phyloP scores from a whole-genome alignment of 2,329 filamentous ascomycete genomes.

The Pseudogymnoascus sp. region DNA sequence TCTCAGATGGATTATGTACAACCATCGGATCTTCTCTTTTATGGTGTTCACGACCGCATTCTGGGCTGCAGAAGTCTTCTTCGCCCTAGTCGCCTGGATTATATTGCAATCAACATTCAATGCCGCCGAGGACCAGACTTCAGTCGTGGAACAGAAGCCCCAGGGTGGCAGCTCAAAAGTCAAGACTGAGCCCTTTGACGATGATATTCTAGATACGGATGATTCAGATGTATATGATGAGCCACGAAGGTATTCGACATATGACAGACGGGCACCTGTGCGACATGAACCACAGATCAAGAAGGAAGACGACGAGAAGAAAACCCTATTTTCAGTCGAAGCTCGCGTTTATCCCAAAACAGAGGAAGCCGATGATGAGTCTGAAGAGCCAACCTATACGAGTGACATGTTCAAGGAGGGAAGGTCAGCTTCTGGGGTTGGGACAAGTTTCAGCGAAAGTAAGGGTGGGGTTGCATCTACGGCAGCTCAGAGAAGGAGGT shows the following conservation, averaged over 20 bases:
- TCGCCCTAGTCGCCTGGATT: constrained; percentile 57
- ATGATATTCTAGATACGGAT: constrained; percentile 18
- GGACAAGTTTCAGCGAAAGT: constrained; percentile 43
- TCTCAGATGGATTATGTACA: constrained; percentile 78
- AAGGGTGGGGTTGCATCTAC: constrained; percentile 17
- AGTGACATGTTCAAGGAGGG: constrained; percentile 22
- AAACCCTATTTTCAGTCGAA: constrained; percentile 17
- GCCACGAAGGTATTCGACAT: constrained; percentile 36
- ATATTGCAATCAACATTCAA: constrained; percentile 27
- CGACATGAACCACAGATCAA: constrained; percentile 30
- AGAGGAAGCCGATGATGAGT: constrained; percentile 40
- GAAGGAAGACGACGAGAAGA: constrained; percentile 21
- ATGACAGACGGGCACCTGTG: constrained; percentile 33
- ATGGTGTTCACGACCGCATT: constrained; percentile 60
- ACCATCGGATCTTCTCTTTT: constrained; percentile 64
- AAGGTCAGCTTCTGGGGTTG: constrained; percentile 40
- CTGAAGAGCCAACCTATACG: constrained; percentile 31
- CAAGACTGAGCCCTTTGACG: constrained; percentile 22
- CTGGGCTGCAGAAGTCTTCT: constrained; percentile 66
- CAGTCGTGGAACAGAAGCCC: constrained; percentile 19
- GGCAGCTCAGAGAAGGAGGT: constrained; percentile 21
- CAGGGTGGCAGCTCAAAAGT: constrained; percentile 12
- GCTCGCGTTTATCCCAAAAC: constrained; percentile 24
- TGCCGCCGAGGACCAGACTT: constrained; percentile 16
- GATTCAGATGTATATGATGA: constrained; percentile 34